A percentile compares a stretch with the other conserved stretches of the same genome.
Evolutionary conservation across 495 filamentous ascomycete species (phyloP).

Genomic region (Physcia stellaris): DNA sequence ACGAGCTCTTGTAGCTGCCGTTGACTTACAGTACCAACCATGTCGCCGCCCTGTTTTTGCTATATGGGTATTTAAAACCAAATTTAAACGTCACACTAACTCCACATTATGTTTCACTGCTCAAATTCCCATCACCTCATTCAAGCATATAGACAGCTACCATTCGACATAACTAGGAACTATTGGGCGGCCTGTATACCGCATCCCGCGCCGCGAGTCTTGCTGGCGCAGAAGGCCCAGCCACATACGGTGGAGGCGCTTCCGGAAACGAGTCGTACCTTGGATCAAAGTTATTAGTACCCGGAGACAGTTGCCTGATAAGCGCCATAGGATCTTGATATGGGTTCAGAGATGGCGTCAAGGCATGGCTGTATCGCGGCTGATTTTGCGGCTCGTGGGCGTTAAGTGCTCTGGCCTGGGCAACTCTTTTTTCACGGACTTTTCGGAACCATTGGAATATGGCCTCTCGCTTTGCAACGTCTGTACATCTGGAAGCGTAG

Average conservation of each 20-base stretch:
- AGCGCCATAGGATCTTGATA: neutral
- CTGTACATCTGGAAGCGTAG: neutral
- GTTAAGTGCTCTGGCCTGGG: slow-evolving; percentile 1
- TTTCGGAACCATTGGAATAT: neutral
- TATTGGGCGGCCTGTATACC: slow-evolving; percentile 1
- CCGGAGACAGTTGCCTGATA: neutral
- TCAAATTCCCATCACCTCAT: too few relatives aligned
- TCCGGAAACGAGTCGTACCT: slow-evolving; percentile 1
- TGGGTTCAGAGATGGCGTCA: neutral
- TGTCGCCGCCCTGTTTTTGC: too few relatives aligned
- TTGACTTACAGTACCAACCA: too few relatives aligned
- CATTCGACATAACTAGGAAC: too few relatives aligned
- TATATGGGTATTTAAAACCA: too few relatives aligned
- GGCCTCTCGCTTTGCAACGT: neutral
- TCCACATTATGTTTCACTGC: too few relatives aligned
- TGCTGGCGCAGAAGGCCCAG: neutral
- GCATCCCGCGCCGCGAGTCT: neutral
- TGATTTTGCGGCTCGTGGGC: slow-evolving; percentile 1
- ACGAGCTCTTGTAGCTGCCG: too few relatives aligned
- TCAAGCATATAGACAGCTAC: too few relatives aligned
- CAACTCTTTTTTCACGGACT: neutral
- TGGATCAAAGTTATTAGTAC: neutral
- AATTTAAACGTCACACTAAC: too few relatives aligned
- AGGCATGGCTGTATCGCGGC: neutral
- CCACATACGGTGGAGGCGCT: slow-evolving; percentile 1